Base-by-base conservation (phyloP, 2,329 filamentous ascomycete genomes). In the Curvularia spicifera region DNA sequence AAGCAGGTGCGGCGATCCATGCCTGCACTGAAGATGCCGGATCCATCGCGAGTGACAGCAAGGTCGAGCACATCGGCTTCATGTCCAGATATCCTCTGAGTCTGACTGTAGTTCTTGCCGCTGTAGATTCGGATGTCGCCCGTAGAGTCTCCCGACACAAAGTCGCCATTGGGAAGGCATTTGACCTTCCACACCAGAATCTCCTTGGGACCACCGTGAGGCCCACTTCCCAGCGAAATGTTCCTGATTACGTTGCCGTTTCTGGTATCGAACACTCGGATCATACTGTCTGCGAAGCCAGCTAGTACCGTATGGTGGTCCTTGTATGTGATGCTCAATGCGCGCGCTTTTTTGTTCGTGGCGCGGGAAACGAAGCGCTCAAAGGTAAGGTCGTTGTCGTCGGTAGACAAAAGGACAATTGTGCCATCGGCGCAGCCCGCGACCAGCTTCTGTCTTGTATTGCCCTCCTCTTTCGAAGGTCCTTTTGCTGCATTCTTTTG, bases 241-340 rank as follows among this genome's bases (percentile, higher is more conserved):
- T 87, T 91, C 45, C 92, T 85, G 57, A 97, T 74, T 59, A 91
- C 83, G 51, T 87, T 84, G 13, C 91, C 91, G 71, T 87, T 94
- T 50, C 90, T 84, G 66, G 92, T 89, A 74, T 98, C 93, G 78
- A 93, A 96, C 52, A 95, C 86, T 61, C 94, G 89, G 65, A 99
- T 95, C n/a, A 88, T 91, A 77, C 93, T 93, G 79, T 99, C 94
- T n/a, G 93, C 94, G 76, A 95, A 98, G 22, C 95, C 95, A 35
- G 94, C 93, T 42, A 97, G 87, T 57, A 94, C 88, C 33, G 88
- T 87, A 71, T 94, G 86, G 56, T 90, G 87, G 65, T 91, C 89
- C 78, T 97, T 93, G 79, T 96, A 99, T 24, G 90, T 87, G 63
- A 99, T 88, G 79, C 92, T 97, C 70, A 98, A 87, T 73, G 96